These are phyloP conservation scores for Clavariopsis aquatica DNA, from an alignment of 495 filamentous ascomycete species.

Conservation along the genomic window DNA sequence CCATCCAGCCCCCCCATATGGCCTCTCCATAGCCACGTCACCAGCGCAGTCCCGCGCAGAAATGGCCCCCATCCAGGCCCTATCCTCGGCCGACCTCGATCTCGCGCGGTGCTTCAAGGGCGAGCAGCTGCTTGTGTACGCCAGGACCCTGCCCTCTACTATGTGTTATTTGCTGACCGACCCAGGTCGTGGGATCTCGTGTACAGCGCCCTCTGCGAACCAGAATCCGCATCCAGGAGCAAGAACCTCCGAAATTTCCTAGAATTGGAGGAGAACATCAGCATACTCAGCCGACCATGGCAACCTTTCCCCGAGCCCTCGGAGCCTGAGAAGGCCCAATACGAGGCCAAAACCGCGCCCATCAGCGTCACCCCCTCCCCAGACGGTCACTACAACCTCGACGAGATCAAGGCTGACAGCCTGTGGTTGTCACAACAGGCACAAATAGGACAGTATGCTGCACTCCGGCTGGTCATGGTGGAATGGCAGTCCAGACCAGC, in stretches of 20 bases:
- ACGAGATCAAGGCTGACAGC: slow-evolving; percentile 81
- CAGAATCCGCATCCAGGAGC: slow-evolving; percentile 51
- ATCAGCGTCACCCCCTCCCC: slow-evolving; percentile 77
- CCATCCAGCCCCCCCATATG: slow-evolving; percentile 14
- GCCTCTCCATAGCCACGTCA: slow-evolving; percentile 3
- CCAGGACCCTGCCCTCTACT: not conserved
- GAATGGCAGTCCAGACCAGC: slow-evolving; percentile 80
- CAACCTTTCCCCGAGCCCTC: slow-evolving; percentile 62
- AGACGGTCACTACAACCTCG: slow-evolving; percentile 69
- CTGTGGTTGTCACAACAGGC: slow-evolving; percentile 78
- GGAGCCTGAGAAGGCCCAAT: slow-evolving; percentile 64
- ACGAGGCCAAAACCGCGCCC: slow-evolving; percentile 86
- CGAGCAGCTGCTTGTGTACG: slow-evolving; percentile 35
- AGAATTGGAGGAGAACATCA: slow-evolving; percentile 63
- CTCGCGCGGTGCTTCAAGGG: slow-evolving; percentile 35
- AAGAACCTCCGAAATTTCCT: slow-evolving; percentile 57
- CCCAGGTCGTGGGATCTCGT: slow-evolving; percentile 75
- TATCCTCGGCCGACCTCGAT: slow-evolving; percentile 11
- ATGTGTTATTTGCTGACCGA: slow-evolving; percentile 3
- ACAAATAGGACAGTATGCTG: slow-evolving; percentile 76
- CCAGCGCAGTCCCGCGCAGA: slow-evolving; percentile 33
- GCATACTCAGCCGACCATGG: slow-evolving; percentile 64
- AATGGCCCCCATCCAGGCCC: slow-evolving; percentile 30
- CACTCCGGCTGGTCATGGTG: slow-evolving; percentile 74
- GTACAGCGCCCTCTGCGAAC: slow-evolving; percentile 64